Evolutionary conservation across 768 basidiomycete genomes (phyloP), one percentile per base, ranked within the genome.

Genomic region (Tulasnella sp.): DNA sequence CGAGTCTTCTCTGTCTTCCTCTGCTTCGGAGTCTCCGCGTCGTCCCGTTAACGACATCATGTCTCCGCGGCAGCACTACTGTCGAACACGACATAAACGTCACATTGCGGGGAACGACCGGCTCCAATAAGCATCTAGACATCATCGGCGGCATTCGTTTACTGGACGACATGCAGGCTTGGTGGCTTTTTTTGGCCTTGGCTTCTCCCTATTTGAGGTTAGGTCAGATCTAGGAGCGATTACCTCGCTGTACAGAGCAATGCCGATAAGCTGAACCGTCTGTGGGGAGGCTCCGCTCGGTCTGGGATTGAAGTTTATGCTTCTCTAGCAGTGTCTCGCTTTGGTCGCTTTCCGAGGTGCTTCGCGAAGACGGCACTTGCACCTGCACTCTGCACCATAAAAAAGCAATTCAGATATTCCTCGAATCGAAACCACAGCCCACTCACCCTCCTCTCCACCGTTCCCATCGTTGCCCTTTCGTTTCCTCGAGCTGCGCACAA

Each of bases 231-330:
- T 25, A 64, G 31, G 31, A 29, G 58, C 14, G 58, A 64, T 64
- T 64, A 34, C 58, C 58, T 64, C 31, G 49, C 58, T 12, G 29
- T 64, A 34, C 29, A 64, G 15, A 5, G 58, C 25, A 64, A 64
- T 64, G 31, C 58, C 58, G 58, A 64, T 64, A 64, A 64, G 58
- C 58, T 64, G 31, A 64, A 64, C 25, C 25, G 29, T 64, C 31
- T 25, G 58, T 64, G 58, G 58, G 58, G 25, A 29, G 58, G 58
- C 25, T 64, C 29, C 7, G 15, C 58, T 64, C 31, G 15, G 58
- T n/a, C 58, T 64, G 58, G 25, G 58, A 64, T 64, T 34, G 58
- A 64, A 64, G 58, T 64, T 64, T 64, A 64, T 64, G 58, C 58
- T 64, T 64, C 58, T 64, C 58, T 25, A 34, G 29, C 31, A 34